Evolutionary conservation across 2,329 filamentous ascomycete genomes (phyloP).

Genomic region (Ophiostoma triangulosporum): DNA sequence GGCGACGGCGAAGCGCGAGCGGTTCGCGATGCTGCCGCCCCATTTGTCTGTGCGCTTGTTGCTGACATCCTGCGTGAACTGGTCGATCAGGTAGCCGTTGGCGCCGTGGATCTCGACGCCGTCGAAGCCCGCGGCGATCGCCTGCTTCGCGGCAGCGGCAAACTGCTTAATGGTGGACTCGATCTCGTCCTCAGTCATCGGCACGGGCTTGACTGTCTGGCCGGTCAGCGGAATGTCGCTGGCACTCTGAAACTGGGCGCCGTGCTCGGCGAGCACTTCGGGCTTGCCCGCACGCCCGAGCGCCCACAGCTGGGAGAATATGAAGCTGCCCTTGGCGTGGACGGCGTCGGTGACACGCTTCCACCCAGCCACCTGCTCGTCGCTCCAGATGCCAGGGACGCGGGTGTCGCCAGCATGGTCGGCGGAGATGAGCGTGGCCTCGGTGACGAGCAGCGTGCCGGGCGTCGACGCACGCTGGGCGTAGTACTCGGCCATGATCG

Average conservation of each 20-base stretch:
- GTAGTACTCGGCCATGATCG: slow-evolving; percentile 30
- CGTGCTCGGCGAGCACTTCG: neutral
- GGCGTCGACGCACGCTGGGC: slow-evolving; percentile 26
- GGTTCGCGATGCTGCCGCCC: slow-evolving; percentile 41
- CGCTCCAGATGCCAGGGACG: slow-evolving; percentile 43
- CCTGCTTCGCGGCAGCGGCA: slow-evolving; percentile 36
- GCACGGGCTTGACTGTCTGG: slow-evolving; percentile 18
- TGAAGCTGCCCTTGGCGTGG: slow-evolving; percentile 23
- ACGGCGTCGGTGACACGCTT: slow-evolving; percentile 45
- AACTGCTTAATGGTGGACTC: slow-evolving; percentile 46
- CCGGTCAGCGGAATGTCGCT: slow-evolving; percentile 2
- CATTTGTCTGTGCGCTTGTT: slow-evolving; percentile 43
- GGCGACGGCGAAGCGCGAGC: slow-evolving; percentile 36
- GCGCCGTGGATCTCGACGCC: slow-evolving; percentile 63
- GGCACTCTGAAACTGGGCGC: neutral
- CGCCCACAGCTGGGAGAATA: slow-evolving; percentile 8
- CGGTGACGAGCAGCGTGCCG: slow-evolving; percentile 28
- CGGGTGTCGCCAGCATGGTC: slow-evolving; percentile 26
- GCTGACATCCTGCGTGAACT: slow-evolving; percentile 41
- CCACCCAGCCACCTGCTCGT: slow-evolving; percentile 44
- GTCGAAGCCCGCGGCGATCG: slow-evolving; percentile 52
- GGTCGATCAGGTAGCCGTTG: slow-evolving; percentile 62
- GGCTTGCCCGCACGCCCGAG: neutral
- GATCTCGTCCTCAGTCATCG: slow-evolving; percentile 55
- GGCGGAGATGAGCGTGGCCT: slow-evolving; percentile 31